phyloP scores from a whole-genome alignment of 1,284 basidiomycete species.

The Ustanciosporium gigantosporum region DNA sequence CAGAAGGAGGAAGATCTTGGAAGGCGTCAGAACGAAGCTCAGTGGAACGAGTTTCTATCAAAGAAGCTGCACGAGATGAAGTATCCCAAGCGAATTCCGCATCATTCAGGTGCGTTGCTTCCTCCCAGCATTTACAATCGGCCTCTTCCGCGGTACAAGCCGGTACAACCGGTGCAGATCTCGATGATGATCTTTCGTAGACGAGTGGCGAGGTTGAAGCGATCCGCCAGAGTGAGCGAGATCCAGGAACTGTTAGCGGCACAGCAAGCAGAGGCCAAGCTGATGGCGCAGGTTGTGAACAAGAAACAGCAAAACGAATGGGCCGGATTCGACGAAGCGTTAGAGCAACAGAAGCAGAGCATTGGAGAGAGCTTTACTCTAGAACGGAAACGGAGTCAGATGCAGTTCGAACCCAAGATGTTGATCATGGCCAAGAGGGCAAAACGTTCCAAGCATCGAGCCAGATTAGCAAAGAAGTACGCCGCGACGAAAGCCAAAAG shows the following conservation, averaged over 20 bases:
- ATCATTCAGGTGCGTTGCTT: conserved; percentile 51
- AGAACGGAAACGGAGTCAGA: conserved; percentile 30
- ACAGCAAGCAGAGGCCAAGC: conserved; percentile 1
- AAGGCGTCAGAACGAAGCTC: conserved; percentile 7
- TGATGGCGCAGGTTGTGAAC: conserved; percentile 1
- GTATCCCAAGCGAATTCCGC: conserved; percentile 31
- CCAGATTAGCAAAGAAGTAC: conserved; percentile 12
- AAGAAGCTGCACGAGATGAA: conserved; percentile 20
- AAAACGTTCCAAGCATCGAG: conserved; percentile 26
- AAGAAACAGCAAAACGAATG: not conserved
- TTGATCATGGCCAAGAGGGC: conserved; percentile 44
- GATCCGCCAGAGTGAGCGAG: conserved; percentile 31
- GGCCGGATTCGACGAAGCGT: conserved; percentile 4
- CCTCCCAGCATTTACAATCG: conserved; percentile 49
- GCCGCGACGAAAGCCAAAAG: not conserved
- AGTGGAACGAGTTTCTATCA: conserved; percentile 13
- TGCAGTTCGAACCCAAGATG: conserved; percentile 42
- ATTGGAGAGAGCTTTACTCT: conserved; percentile 26
- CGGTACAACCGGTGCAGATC: conserved; percentile 47
- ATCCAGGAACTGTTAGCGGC: conserved; percentile 27
- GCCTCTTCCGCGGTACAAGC: conserved; percentile 56
- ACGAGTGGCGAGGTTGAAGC: conserved; percentile 24
- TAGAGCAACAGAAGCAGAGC: conserved; percentile 2
- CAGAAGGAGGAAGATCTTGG: conserved; percentile 7
- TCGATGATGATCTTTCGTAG: conserved; percentile 57